Base-by-base conservation (phyloP, 2,329 filamentous ascomycete genomes). In the Colletotrichum lupini region DNA sequence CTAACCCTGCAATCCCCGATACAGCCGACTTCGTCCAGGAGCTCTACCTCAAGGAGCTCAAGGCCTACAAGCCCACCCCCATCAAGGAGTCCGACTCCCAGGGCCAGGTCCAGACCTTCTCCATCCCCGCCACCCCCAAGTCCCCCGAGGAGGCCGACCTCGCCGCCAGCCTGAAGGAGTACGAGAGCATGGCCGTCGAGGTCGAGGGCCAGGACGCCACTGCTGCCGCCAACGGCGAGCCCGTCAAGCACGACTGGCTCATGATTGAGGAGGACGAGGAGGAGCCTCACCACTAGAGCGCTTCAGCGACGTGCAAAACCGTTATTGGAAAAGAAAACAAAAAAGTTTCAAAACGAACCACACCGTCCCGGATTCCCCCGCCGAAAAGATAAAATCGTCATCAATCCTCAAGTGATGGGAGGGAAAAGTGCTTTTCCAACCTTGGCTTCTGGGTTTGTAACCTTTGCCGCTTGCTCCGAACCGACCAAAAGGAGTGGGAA, bases 21-120 rank as follows among this genome's bases (percentile, higher is more conserved):
- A 76, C 82, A 98, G 97, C 94, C 91, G 97, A 99, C 85, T 92
- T 98, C 81, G 94, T 99, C 80, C 97, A 98, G 87, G 96, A 98
- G 84, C 91, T 99, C 82, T 99, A 99, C 90, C 92, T 99, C 79
- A 93, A 93, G 85, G 95, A 98, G 87, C 92, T 99, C 83, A 97
- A 96, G 88, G 91, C 92, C 86, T 98, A 98, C 93, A 98, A 98
- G 91, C 88, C 92, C 76, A 88, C 94, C 70, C 88, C 91, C 78
- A 83, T 96, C 87, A 98, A 98, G 90, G 89, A 95, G 76, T 91
- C 91, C 80, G 97, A 98, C 82, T 88, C 95, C 82, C 93, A 96
- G 79, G 95, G 94, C 82, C 93, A 97, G 80, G 97, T 98, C 80
- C 94, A 97, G 84, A 94, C 92, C 84, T 99, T 98, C 89, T 82